Percentiles rank a stretch among this genome's conserved stretches.
Conservation (phyloP, 1,284 basidiomycete species). For the Agaricales sp. region DNA sequence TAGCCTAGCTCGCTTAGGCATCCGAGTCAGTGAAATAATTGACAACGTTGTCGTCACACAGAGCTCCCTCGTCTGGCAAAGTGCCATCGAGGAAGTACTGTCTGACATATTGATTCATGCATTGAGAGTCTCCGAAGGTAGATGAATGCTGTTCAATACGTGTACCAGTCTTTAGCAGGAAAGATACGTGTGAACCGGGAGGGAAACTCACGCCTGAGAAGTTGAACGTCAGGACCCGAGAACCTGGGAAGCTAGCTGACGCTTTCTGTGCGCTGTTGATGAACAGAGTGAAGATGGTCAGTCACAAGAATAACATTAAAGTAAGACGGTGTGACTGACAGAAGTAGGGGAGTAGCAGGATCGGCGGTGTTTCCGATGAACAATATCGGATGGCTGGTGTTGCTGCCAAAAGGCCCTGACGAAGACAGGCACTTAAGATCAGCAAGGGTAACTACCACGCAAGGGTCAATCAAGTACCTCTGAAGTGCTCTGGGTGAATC, state of each 20-base stretch:
- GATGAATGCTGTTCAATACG: slow-evolving; percentile 27
- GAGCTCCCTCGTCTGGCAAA: slow-evolving; percentile 27
- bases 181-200: slow-evolving; percentile 1
- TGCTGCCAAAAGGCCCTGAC: slow-evolving; percentile 13
- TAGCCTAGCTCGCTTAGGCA: too few species aligned
- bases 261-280: slow-evolving; percentile 27
- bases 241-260: too few species aligned
- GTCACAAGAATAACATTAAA: neutral
- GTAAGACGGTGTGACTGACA: slow-evolving; percentile 16
- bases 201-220: slow-evolving; percentile 26
- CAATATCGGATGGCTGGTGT: slow-evolving; percentile 14
- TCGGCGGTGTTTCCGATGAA: slow-evolving; percentile 19
- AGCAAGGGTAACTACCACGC: neutral
- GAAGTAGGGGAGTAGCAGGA: slow-evolving; percentile 27
- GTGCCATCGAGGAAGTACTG: slow-evolving; percentile 31
- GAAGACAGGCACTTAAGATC: neutral
- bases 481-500: slow-evolving; percentile 20
- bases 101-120: slow-evolving; percentile 28
- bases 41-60: slow-evolving; percentile 25
- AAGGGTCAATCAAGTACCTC: slow-evolving; percentile 16
- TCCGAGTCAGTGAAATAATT: too few species aligned
- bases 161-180: neutral
- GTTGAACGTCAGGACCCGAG: slow-evolving; percentile 31
- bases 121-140: slow-evolving; percentile 24
- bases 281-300: neutral